These are phyloP conservation scores for Termitomyces sp. DNA, from an alignment of 768 basidiomycete species.

Conservation along the genomic window DNA sequence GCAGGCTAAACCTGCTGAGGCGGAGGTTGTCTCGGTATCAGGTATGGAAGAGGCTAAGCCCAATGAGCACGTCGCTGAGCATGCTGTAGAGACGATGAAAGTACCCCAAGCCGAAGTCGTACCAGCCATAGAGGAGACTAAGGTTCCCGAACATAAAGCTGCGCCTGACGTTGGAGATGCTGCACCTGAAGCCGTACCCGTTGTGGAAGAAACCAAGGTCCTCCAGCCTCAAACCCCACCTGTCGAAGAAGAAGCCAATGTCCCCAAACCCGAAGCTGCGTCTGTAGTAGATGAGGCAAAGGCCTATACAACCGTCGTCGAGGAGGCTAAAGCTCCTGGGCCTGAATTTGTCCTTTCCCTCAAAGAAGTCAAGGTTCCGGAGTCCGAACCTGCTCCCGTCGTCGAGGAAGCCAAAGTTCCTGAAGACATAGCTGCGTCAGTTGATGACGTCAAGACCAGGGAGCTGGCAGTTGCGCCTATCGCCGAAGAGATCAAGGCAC, in stretches of 20 bases:
- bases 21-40: background rate
- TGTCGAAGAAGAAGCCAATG: background rate
- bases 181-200: background rate
- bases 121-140: background rate
- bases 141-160: background rate
- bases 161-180: background rate
- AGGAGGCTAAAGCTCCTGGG: background rate
- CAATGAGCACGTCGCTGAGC: background rate
- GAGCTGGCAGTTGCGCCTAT: background rate
- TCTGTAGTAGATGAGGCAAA: background rate
- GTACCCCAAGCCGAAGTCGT: background rate
- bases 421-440: background rate
- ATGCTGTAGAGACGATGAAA: background rate
- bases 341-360: background rate
- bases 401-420: background rate
- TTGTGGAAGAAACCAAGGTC: background rate
- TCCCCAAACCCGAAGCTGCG: background rate
- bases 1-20: background rate
- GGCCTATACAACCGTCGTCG: background rate
- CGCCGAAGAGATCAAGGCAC: background rate
- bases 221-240: background rate
- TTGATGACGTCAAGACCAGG: background rate
- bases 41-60: constrained; percentile 6
- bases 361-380: background rate
- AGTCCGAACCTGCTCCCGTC: background rate